Percentiles rank a stretch among this genome's conserved stretches.
Evolutionary conservation across 352 stramenopile species (phyloP).

Genomic region (Thalassiosira mediterranea): DNA sequence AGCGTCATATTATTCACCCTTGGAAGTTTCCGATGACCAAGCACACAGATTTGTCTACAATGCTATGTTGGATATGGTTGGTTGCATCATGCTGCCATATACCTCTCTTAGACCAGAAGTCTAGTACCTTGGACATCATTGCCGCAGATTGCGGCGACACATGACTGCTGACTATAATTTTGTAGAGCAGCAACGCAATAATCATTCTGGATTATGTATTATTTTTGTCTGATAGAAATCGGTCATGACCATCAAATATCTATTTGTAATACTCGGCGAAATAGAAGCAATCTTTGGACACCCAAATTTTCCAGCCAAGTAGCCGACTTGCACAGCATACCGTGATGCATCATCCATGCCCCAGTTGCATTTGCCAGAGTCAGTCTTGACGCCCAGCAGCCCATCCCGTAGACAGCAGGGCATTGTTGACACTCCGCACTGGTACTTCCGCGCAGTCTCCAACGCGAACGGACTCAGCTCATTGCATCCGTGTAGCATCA

Average conservation of each 20-base stretch:
- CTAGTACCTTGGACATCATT: too few species aligned
- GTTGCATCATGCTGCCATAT: too few species aligned
- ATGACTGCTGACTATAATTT: too few species aligned
- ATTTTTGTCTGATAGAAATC: too few species aligned
- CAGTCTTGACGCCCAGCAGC: slow-evolving; percentile 13
- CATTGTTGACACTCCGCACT: slow-evolving; percentile 9
- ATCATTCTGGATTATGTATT: too few species aligned
- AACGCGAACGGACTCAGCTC: slow-evolving; percentile 20
- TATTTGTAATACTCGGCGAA: slow-evolving; percentile 8
- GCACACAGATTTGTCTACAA: too few species aligned
- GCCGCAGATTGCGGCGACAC: too few species aligned
- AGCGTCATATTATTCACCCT: too few species aligned
- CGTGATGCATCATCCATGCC: slow-evolving; percentile 10
- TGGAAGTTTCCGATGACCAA: too few species aligned
- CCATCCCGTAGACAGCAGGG: slow-evolving; percentile 21
- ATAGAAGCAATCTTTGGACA: slow-evolving; percentile 16
- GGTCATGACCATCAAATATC: slow-evolving; percentile 16
- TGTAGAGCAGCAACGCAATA: too few species aligned
- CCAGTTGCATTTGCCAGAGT: slow-evolving; percentile 17
- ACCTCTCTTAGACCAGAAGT: too few species aligned
- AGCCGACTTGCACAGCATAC: slow-evolving; percentile 18
- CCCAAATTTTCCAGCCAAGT: slow-evolving; percentile 17
- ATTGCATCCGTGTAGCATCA: slow-evolving; percentile 27
- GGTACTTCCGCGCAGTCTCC: neutral
- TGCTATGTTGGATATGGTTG: too few species aligned